phyloP scores from a whole-genome alignment of 78 protist species.

The slime mould (Dictyostelium discoideum) region dicty_2.7 NC_007088.5:3918001-3918500 shows the following conservation, averaged over 20 bases:
- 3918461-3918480: conserved; percentile 31
- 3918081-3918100: conserved; percentile 62
- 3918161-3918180: conserved; percentile 33
- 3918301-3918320: conserved; percentile 27
- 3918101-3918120: conserved; percentile 4
- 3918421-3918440: conserved; percentile 43
- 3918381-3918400: background rate
- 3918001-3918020: background rate
- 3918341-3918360: too few relatives aligned
- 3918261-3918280: conserved; percentile 1
- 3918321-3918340: too few relatives aligned
- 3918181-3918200: background rate
- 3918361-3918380: too few relatives aligned
- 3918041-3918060: background rate
- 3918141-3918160: conserved; percentile 24
- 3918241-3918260: conserved; percentile 17
- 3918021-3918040: background rate
- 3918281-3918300: background rate
- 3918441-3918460: conserved; percentile 68
- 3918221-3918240: conserved; percentile 41
- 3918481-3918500: conserved; percentile 42
- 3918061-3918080: conserved; percentile 21
- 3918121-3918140: conserved; percentile 68
- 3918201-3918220: conserved; percentile 30
- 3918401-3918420: background rate